phyloP scores from a whole-genome alignment of 768 basidiomycete species.

The Tylopilus felleus region DNA sequence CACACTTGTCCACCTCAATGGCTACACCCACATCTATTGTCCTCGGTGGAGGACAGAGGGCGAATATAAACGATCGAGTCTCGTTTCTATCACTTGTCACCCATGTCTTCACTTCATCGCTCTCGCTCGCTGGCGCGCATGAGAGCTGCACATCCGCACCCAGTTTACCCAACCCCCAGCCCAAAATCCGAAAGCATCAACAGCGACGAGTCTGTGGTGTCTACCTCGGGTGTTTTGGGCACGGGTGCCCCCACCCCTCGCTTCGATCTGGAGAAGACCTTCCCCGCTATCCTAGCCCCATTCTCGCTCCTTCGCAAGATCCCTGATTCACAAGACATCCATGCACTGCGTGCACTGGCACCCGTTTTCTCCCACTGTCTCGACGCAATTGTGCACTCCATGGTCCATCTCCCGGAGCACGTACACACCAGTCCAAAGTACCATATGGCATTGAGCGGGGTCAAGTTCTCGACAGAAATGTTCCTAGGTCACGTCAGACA shows the following conservation, averaged over 20 bases:
- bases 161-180: background rate
- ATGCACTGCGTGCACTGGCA: constrained; percentile 28
- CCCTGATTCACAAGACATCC: constrained; percentile 22
- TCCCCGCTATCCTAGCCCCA: constrained; percentile 35
- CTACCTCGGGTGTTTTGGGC: constrained; percentile 17
- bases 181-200: constrained; percentile 23
- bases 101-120: constrained; percentile 7
- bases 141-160: background rate
- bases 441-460: constrained; percentile 16
- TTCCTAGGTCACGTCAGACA: constrained; percentile 22
- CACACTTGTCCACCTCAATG: constrained; percentile 1
- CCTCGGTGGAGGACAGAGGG: constrained; percentile 11
- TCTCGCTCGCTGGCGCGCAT: constrained; percentile 14
- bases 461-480: constrained; percentile 20
- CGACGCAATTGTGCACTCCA: constrained; percentile 27
- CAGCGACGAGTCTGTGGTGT: constrained; percentile 26
- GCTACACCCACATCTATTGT: constrained; percentile 14
- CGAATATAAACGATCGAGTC: background rate
- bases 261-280: constrained; percentile 34
- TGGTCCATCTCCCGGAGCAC: constrained; percentile 21
- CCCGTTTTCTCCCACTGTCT: constrained; percentile 24
- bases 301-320: constrained; percentile 27
- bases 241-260: constrained; percentile 6
- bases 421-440: constrained; percentile 22
- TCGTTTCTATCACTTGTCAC: background rate